Evolutionary conservation across 441 rosid species (phyloP), one percentile per base, ranked within the genome.

Genomic region (Aleurites moluccanus): DNA sequence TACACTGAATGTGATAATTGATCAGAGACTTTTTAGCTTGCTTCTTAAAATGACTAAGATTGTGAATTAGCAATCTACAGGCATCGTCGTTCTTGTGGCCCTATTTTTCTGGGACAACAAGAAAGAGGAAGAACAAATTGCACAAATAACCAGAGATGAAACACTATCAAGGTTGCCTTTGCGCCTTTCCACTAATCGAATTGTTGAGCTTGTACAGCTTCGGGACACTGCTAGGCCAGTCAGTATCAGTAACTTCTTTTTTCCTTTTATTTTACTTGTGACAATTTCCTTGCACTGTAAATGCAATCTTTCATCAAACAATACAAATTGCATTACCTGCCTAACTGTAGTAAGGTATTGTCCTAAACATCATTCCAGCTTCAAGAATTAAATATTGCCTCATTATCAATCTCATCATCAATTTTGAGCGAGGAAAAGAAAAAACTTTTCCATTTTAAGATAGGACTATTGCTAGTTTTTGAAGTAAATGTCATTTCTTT

Each of bases 81-180:
- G 99, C 86, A 89, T 93, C 61, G 69, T 88, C 81, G 89, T 85
- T 80, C 80, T 91, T 64, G 92, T 88, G 84, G 86, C 91, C 64
- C 78, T 93, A 76, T 85, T 90, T 75, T 66, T 90, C 21, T 93
- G 97, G 98, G 97, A 95, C 84, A 93, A 90, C 76, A 95, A 89
- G 86, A 91, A 86, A 85, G 98, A 91, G 86, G 98, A 92, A 85
- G 98, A 91, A 81, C 99, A 95, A 83, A 87, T 92, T 83, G 90
- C 86, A 68, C 95, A 92, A 82, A 95, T 93, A 75, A 82, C 92
- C 66, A 86, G 96, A 76, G 87, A 93, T 72, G 97, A 95, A 81
- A 92, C 93, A 74, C 88, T 95, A 44, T 95, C 98, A 16, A 89
- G 99, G 82, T 85, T 95, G 85, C 99, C 98, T 4, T 82, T 90